These are phyloP conservation scores for Mucor saturninus DNA, from an alignment of 371 early-diverging fungal species.

Conservation along the genomic window DNA sequence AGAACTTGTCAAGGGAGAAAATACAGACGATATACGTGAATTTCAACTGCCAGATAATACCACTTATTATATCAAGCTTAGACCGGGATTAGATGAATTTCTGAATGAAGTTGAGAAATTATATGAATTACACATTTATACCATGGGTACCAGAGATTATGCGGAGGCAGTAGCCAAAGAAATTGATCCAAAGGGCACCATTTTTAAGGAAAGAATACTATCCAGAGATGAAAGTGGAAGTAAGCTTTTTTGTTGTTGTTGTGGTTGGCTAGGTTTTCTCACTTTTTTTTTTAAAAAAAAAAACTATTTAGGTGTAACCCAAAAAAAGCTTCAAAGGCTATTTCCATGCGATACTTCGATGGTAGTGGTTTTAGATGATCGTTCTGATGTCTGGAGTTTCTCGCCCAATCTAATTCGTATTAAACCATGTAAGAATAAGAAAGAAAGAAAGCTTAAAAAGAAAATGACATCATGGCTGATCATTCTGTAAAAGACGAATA, in stretches of 20 bases:
- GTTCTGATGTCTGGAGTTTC: slow-evolving; percentile 97
- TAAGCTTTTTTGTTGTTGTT: slow-evolving; percentile 26
- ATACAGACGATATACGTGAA: slow-evolving; percentile 65
- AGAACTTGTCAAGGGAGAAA: slow-evolving; percentile 64
- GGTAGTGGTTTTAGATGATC: slow-evolving; percentile 98
- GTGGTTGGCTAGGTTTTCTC: not conserved
- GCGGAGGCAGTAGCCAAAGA: slow-evolving; percentile 88
- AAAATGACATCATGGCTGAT: not conserved
- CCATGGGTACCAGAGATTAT: slow-evolving; percentile 98
- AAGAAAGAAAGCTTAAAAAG: slow-evolving; percentile 28
- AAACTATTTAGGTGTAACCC: slow-evolving; percentile 63
- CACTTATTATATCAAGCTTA: slow-evolving; percentile 85
- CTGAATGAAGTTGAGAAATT: slow-evolving; percentile 67
- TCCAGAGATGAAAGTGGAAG: slow-evolving; percentile 96
- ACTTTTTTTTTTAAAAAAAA: not conserved
- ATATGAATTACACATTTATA: slow-evolving; percentile 98
- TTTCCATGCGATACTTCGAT: slow-evolving; percentile 97
- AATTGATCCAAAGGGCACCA: slow-evolving; percentile 84
- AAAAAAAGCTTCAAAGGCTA: slow-evolving; percentile 88
- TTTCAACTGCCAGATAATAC: slow-evolving; percentile 77
- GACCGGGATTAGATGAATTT: slow-evolving; percentile 85
- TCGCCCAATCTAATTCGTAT: slow-evolving; percentile 90
- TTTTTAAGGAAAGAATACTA: slow-evolving; percentile 92
- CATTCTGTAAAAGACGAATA: slow-evolving; percentile 70
- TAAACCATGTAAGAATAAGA: slow-evolving; percentile 69